A percentile compares a stretch with the other conserved stretches of the same genome.
These are phyloP conservation scores for Spirogloea muscicola DNA, from an alignment of 139 green algal species.

Conservation along the genomic window DNA sequence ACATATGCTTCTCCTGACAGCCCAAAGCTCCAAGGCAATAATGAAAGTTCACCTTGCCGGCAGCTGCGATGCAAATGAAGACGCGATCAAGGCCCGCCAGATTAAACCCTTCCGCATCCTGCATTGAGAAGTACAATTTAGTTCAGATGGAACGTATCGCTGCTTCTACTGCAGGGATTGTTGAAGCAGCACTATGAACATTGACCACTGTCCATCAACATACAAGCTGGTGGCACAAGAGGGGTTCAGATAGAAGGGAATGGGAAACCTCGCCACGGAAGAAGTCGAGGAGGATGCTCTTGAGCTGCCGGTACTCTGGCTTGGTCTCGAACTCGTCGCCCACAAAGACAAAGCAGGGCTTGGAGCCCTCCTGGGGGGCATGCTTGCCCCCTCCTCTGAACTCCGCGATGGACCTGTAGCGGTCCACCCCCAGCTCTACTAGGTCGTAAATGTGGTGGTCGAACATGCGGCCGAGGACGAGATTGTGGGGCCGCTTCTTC, in stretches of 20 bases:
- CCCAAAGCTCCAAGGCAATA: too few species aligned
- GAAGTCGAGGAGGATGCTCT: slow-evolving; percentile 37
- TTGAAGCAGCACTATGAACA: background rate
- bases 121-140: background rate
- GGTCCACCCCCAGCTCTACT: slow-evolving; percentile 48
- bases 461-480: slow-evolving; percentile 85
- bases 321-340: slow-evolving; percentile 41
- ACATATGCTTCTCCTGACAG: too few species aligned
- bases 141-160: background rate
- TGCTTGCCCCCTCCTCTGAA: slow-evolving; percentile 21
- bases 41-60: slow-evolving; percentile 5
- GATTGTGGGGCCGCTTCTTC: slow-evolving; percentile 96
- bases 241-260: background rate
- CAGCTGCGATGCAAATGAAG: slow-evolving; percentile 19
- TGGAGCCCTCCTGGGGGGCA: slow-evolving; percentile 30
- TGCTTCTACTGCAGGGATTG: background rate
- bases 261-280: slow-evolving; percentile 29
- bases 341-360: slow-evolving; percentile 44
- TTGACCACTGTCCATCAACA: background rate
- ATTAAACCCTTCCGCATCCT: slow-evolving; percentile 23
- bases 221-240: background rate
- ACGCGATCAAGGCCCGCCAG: slow-evolving; percentile 40
- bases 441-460: slow-evolving; percentile 83
- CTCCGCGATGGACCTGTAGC: slow-evolving; percentile 17
- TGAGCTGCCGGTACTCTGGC: slow-evolving; percentile 15